These are phyloP conservation scores for Ballota nigra DNA, from an alignment of 257 asterid species.

Conservation along the genomic window DNA sequence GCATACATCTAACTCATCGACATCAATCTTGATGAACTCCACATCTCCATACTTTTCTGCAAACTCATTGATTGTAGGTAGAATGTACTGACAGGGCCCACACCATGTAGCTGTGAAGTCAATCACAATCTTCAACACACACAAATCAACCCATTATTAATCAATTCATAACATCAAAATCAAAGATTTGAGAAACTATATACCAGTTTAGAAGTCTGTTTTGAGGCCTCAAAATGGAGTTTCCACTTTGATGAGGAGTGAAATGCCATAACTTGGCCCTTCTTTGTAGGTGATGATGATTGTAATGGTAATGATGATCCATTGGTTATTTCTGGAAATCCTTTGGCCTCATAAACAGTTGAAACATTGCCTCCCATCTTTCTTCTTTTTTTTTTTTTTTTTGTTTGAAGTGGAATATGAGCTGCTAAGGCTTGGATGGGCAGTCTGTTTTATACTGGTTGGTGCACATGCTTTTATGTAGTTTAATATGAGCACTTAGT, in stretches of 20 bases:
- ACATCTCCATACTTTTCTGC: conserved; percentile 54
- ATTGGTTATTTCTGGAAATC: background rate
- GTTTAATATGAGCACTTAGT: background rate
- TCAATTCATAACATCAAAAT: background rate
- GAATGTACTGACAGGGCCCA: conserved; percentile 62
- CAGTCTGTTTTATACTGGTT: conserved; percentile 26
- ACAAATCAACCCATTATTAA: background rate
- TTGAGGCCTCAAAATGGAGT: conserved; percentile 50
- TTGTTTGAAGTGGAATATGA: background rate
- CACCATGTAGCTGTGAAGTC: conserved; percentile 85
- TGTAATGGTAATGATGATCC: conserved; percentile 7
- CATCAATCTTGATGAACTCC: conserved; percentile 74
- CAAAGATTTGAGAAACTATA: background rate
- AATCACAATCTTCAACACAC: conserved; percentile 49
- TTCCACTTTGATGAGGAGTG: conserved; percentile 60
- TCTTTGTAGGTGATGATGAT: conserved; percentile 18
- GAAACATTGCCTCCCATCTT: conserved; percentile 47
- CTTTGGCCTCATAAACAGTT: conserved; percentile 8
- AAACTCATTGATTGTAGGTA: conserved; percentile 49
- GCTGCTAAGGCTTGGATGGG: background rate
- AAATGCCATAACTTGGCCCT: conserved; percentile 43
- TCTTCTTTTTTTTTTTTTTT: background rate
- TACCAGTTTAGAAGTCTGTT: conserved; percentile 62
- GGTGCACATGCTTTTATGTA: background rate
- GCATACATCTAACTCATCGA: conserved; percentile 62